A percentile compares a stretch with the other conserved stretches of the same genome.
These are phyloP conservation scores for Sarocladium strictum DNA, from an alignment of 2,329 filamentous ascomycete genomes.

Conservation along the genomic window DNA sequence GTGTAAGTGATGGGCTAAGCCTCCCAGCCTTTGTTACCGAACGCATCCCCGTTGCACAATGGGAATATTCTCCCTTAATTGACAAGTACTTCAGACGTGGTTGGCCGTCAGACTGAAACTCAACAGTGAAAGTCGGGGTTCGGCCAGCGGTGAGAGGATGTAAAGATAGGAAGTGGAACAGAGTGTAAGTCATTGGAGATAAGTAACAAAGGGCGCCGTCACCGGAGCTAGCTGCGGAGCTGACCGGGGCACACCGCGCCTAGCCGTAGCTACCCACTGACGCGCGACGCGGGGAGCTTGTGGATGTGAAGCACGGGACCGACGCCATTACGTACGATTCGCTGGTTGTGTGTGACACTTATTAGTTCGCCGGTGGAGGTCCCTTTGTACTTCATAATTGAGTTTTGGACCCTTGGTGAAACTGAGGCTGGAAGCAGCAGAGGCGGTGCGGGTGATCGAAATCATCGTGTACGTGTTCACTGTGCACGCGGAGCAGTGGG, in stretches of 20 bases:
- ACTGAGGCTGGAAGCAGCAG: no score
- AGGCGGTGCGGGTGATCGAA: no score
- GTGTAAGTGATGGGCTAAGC: neutral
- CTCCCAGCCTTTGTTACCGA: neutral
- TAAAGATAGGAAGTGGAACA: neutral
- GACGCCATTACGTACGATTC: slow-evolving; percentile 1
- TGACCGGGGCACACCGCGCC: slow-evolving; percentile 6
- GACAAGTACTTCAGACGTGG: no score
- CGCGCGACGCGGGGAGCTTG: neutral
- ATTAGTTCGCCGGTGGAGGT: neutral
- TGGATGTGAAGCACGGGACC: slow-evolving; percentile 1
- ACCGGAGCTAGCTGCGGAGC: slow-evolving; percentile 1
- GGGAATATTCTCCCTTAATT: no score
- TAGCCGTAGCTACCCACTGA: slow-evolving; percentile 11
- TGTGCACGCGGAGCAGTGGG: no score
- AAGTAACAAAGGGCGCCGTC: neutral
- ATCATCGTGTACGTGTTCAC: no score
- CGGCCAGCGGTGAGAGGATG: neutral
- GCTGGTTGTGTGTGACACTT: slow-evolving; percentile 5
- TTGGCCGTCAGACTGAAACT: neutral
- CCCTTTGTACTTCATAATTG: neutral
- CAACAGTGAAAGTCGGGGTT: neutral
- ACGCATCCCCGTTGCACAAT: slow-evolving; percentile 3
- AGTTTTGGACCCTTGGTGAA: no score
- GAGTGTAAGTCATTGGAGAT: slow-evolving; percentile 1